Evolutionary conservation across 2,329 filamentous ascomycete species (phyloP), one percentile per base, ranked within the genome.

Genomic region (Colletotrichum spinosum): DNA sequence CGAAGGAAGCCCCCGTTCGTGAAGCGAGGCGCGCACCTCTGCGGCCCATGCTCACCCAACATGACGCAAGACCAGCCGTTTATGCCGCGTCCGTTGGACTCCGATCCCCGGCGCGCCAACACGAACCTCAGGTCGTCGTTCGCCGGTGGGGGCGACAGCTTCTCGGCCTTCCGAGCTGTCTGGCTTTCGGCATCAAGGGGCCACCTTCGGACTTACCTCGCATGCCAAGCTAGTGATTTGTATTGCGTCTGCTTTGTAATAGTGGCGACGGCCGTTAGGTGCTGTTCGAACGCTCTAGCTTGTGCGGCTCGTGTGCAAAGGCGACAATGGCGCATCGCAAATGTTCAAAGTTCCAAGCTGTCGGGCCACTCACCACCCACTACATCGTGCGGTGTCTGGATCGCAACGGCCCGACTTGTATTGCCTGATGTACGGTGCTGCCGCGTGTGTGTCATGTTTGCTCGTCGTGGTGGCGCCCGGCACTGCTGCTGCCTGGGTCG

Each of bases 1-100:
- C 25, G 25, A 25, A 25, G 25, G 25, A 25, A 25, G 4, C 25
- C 25, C 25, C 3, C 25, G 25, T 25, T 25, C 25, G 25, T 25
- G 49, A 50, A 45, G 9, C 58, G 42, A 25, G 17, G 13, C 58
- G 60, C 33, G 64, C 64, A 67, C 60, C 60, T 41, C 45, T 59
- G 12, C 37, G 64, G 59, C 49, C 64, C 52, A 63, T 55, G 25
- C 25, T 39, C n/a, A 37, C 38, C 17, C 7, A 41, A 50, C 44
- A 64, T 67, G 59, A 64, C 64, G 64, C 59, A 67, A 65, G 62
- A 56, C 41, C 52, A 57, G 62, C 17, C 35, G 8, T 62, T 62
- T 65, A 56, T 62, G 51, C 62, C 58, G 62, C 58, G 62, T 62
- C 62, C 58, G 52, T 51, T 56, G 42, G 46, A 17, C 38, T 65